Evolutionary conservation across 2,329 filamentous ascomycete genomes (phyloP).

Genomic region (Neopestalotiopsis sp.): DNA sequence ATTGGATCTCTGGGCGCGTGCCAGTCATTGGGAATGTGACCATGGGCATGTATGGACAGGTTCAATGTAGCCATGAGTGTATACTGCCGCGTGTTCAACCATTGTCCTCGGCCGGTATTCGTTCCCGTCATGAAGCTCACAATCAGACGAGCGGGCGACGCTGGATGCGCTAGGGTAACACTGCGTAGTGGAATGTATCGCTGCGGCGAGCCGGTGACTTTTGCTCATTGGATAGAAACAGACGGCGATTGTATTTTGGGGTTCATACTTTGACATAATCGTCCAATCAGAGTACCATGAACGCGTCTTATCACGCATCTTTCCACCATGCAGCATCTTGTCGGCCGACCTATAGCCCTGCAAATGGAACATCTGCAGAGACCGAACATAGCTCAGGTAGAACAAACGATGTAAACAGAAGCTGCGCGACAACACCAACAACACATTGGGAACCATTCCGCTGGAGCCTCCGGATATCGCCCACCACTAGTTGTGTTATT

Average conservation of each 20-base stretch:
- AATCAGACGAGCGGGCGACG: too few species aligned
- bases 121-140: too few species aligned
- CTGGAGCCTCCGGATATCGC: not conserved
- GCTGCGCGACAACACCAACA: not conserved
- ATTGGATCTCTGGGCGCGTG: not conserved
- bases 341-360: not conserved
- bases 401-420: not conserved
- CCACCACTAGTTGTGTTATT: too few species aligned
- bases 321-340: not conserved
- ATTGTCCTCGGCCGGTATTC: too few species aligned
- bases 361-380: not conserved
- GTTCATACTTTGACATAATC: not conserved
- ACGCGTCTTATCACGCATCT: not conserved
- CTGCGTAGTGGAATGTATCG: not conserved
- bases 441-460: not conserved
- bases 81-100: too few species aligned
- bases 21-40: not conserved
- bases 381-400: not conserved
- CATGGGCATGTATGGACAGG: not conserved
- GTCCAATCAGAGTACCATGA: not conserved
- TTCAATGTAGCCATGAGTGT: too few species aligned
- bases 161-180: not conserved
- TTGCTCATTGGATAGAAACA: not conserved
- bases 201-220: not conserved
- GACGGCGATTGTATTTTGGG: not conserved